A percentile compares a stretch with the other conserved stretches of the same genome.
These are phyloP conservation scores for Papiliotrema flavescens DNA, from an alignment of 1,284 basidiomycete genomes.

Conservation along the genomic window DNA sequence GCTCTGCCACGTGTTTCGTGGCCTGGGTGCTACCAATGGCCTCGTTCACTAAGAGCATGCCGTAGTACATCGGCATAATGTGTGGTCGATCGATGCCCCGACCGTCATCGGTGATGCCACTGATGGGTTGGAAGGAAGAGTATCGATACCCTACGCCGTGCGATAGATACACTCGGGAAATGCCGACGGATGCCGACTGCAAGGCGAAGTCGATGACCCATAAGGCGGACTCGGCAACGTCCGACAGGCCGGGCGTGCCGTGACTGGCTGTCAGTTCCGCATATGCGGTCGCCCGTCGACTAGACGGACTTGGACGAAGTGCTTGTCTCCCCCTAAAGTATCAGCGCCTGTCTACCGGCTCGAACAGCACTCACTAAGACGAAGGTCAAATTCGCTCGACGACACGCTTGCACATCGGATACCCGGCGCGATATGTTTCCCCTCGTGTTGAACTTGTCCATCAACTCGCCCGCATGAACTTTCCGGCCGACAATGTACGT, in stretches of 20 bases:
- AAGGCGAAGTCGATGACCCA: slow-evolving; percentile 66
- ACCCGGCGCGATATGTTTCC: slow-evolving; percentile 38
- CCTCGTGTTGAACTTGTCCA: slow-evolving; percentile 11
- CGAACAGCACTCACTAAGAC: slow-evolving; percentile 49
- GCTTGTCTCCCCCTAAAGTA: slow-evolving; percentile 40
- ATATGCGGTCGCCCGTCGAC: neutral
- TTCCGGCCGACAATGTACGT: neutral
- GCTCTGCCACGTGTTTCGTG: slow-evolving; percentile 55
- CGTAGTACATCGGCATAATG: slow-evolving; percentile 61
- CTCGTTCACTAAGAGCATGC: slow-evolving; percentile 55
- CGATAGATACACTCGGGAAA: slow-evolving; percentile 50
- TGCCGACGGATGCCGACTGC: slow-evolving; percentile 50
- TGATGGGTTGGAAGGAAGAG: slow-evolving; percentile 38
- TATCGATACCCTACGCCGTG: slow-evolving; percentile 53
- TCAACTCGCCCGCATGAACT: slow-evolving; percentile 3
- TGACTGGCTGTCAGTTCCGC: slow-evolving; percentile 31
- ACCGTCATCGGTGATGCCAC: slow-evolving; percentile 52
- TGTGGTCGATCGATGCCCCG: slow-evolving; percentile 45
- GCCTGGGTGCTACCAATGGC: slow-evolving; percentile 49
- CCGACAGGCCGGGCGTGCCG: slow-evolving; percentile 64
- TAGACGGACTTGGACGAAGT: slow-evolving; percentile 18
- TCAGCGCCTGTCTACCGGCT: neutral
- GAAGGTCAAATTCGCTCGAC: slow-evolving; percentile 55
- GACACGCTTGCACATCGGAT: slow-evolving; percentile 55
- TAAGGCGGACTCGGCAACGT: slow-evolving; percentile 64